A percentile compares a stretch with the other conserved stretches of the same genome.
Conservation (phyloP, 306 rosid genomes). For the Quillaja saponaria region DNA sequence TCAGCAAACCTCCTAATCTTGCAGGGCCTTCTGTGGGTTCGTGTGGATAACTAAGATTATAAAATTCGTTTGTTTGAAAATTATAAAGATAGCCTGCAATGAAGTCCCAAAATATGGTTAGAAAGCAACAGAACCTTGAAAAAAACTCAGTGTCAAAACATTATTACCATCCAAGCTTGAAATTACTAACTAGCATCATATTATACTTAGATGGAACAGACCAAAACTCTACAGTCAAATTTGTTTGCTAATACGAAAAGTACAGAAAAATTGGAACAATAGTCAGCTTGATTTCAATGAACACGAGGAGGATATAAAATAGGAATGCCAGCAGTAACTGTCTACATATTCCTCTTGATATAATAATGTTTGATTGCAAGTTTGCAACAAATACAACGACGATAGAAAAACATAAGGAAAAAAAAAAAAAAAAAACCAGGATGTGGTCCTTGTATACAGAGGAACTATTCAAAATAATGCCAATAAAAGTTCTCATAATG, state of each 20-base stretch:
- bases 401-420: neutral
- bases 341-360: neutral
- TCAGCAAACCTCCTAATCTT: slow-evolving; percentile 88
- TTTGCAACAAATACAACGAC: neutral
- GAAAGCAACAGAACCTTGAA: slow-evolving; percentile 23
- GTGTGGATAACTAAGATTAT: slow-evolving; percentile 85
- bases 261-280: neutral
- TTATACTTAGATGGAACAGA: neutral
- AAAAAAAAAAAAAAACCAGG: neutral
- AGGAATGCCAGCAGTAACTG: neutral
- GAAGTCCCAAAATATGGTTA: slow-evolving; percentile 35
- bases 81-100: slow-evolving; percentile 88
- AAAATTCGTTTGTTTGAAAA: slow-evolving; percentile 84
- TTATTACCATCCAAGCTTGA: neutral
- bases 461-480: neutral
- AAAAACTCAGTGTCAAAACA: neutral
- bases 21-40: slow-evolving; percentile 82
- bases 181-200: neutral
- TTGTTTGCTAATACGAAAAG: neutral
- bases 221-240: neutral
- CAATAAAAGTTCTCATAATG: neutral
- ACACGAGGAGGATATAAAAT: neutral
- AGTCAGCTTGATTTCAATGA: neutral
- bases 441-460: no score
- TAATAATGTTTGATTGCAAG: neutral